Conservation (phyloP, 108 stramenopile species). For the Epipyxis sp. region DNA sequence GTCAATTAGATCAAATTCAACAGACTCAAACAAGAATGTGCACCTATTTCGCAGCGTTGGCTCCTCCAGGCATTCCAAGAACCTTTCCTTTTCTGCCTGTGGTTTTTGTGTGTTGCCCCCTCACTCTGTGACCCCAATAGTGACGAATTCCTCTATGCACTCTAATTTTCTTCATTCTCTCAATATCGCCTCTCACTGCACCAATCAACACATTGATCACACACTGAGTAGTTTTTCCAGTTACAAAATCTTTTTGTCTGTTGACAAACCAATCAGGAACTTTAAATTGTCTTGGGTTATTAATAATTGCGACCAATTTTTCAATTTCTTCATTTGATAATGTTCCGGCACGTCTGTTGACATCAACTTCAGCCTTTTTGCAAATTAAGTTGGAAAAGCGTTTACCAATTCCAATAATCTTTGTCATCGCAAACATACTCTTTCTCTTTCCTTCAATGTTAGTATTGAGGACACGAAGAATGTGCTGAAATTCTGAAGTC, state of each 20-base stretch:
- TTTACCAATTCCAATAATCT: constrained; percentile 96
- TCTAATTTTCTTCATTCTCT: constrained; percentile 74
- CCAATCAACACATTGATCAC: constrained; percentile 93
- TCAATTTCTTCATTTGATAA: constrained; percentile 98
- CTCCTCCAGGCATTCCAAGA: constrained; percentile 35
- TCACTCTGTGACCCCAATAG: constrained; percentile 98
- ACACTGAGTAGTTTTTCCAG: constrained; percentile 95
- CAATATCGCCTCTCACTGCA: constrained; percentile 98
- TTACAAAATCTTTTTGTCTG: constrained; percentile 98
- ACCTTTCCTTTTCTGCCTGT: constrained; percentile 76
- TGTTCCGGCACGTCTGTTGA: constrained; percentile 86
- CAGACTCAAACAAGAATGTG: too few species aligned
- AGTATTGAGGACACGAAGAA: constrained; percentile 99
- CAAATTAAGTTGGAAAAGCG: constrained; percentile 97
- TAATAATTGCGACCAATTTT: constrained; percentile 96
- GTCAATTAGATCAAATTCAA: too few species aligned
- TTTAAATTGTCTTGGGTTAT: constrained; percentile 97
- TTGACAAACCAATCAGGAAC: constrained; percentile 99
- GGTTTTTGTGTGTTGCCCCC: constrained; percentile 99
- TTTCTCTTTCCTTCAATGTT: constrained; percentile 99
- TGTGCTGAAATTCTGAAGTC: constrained; percentile 97
- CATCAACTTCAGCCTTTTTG: constrained; percentile 99
- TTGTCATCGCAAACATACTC: constrained; percentile 95
- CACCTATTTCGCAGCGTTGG: constrained; percentile 34
- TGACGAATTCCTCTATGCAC: constrained; percentile 98